Evolutionary conservation across 495 filamentous ascomycete genomes (phyloP).

Genomic region (Neurospora sp.): DNA sequence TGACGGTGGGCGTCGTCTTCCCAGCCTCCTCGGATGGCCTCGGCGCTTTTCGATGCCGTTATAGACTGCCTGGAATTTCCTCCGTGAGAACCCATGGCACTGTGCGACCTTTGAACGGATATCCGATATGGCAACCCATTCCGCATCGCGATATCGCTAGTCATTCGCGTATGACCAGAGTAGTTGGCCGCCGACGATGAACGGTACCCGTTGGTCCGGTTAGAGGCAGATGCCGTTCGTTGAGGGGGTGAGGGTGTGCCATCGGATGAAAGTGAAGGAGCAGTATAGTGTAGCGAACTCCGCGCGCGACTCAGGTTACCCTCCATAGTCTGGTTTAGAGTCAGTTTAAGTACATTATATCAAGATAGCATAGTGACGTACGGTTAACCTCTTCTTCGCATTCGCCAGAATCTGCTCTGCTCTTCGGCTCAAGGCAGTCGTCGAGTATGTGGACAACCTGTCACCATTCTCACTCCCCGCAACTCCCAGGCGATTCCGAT

Average conservation of each 20-base stretch:
- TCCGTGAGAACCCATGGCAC: constrained; percentile 38
- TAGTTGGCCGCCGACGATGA: constrained; percentile 11
- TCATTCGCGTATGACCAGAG: constrained; percentile 30
- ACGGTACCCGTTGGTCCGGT: constrained; percentile 9
- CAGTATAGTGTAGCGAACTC: constrained; percentile 54
- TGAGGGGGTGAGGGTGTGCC: constrained; percentile 36
- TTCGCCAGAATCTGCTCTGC: constrained; percentile 85
- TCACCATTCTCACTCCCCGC: constrained; percentile 21
- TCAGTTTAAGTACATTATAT: neutral
- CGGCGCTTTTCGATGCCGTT: constrained; percentile 27
- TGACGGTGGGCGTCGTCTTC: constrained; percentile 12
- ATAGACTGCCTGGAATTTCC: constrained; percentile 35
- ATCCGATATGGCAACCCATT: constrained; percentile 26
- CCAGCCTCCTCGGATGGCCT: constrained; percentile 20
- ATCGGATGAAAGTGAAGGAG: constrained; percentile 46
- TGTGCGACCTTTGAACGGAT: constrained; percentile 32
- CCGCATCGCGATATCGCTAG: constrained; percentile 35
- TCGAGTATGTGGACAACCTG: constrained; percentile 43
- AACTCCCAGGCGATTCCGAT: constrained; percentile 12
- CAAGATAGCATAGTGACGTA: constrained; percentile 33
- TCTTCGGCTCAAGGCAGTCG: constrained; percentile 64
- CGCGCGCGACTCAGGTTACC: constrained; percentile 75
- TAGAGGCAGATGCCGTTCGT: constrained; percentile 23
- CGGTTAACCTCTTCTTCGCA: constrained; percentile 78
- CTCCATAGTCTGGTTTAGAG: constrained; percentile 68